Percentiles rank a stretch among this genome's conserved stretches.
These are phyloP conservation scores for Myxozyma geophila DNA, from an alignment of 805 yeast species.

Conservation along the genomic window DNA sequence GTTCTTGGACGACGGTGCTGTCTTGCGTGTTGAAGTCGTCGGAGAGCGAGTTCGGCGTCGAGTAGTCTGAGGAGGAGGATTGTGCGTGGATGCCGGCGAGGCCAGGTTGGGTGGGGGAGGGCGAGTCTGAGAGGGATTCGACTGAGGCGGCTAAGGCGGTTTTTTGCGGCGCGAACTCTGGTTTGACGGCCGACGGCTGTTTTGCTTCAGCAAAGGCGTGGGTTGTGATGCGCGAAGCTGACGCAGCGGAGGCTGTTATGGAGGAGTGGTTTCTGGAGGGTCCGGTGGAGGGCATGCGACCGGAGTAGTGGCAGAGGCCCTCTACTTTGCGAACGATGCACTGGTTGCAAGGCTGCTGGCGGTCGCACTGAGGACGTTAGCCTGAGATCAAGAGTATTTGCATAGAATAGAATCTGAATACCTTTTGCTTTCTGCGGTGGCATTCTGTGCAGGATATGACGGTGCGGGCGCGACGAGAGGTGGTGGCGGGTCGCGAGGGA, in stretches of 20 bases:
- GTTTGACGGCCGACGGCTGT: neutral
- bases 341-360: conserved; percentile 34
- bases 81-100: neutral
- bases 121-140: conserved; percentile 5
- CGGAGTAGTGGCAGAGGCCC: conserved; percentile 26
- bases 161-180: no score
- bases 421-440: conserved; percentile 36
- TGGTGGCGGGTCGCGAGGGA: conserved; percentile 11
- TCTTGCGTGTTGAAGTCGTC: conserved; percentile 2
- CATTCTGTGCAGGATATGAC: conserved; percentile 35
- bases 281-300: conserved; percentile 7
- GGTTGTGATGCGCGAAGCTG: neutral
- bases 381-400: neutral
- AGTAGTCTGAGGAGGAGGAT: conserved; percentile 6
- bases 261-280: conserved; percentile 9
- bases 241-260: conserved; percentile 2
- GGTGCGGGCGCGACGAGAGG: conserved; percentile 28
- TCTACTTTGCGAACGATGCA: conserved; percentile 28
- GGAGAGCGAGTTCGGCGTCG: conserved; percentile 9
- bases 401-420: no score
- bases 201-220: neutral
- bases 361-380: conserved; percentile 27
- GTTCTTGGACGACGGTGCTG: neutral
- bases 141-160: neutral
- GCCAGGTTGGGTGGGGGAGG: neutral